These are phyloP conservation scores for Plasmodium malariae DNA, from an alignment of 169 alveolate genomes.

Conservation along the genomic window DNA sequence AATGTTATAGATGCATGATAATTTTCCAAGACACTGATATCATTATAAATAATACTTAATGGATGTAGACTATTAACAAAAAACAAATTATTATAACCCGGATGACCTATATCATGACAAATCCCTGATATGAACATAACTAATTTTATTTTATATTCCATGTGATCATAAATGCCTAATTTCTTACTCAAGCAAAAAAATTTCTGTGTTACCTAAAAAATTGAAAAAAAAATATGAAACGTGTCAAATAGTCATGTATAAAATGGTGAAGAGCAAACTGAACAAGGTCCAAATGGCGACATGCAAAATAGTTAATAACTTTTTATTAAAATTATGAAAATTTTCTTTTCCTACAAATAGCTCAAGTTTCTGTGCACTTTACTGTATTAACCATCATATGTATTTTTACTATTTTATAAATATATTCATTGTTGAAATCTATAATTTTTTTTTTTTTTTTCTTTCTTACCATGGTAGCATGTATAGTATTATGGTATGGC, in stretches of 20 bases:
- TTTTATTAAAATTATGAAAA: too few relatives aligned
- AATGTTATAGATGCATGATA: conserved; percentile 93
- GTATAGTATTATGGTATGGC: conserved; percentile 85
- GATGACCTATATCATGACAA: conserved; percentile 95
- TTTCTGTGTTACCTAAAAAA: conserved; percentile 83
- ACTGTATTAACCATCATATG: too few relatives aligned
- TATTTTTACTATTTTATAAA: too few relatives aligned
- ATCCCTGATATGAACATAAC: conserved; percentile 89
- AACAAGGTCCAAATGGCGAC: too few relatives aligned
- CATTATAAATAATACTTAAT: conserved; percentile 93
- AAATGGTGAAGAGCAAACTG: too few relatives aligned
- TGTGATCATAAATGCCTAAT: conserved; percentile 78
- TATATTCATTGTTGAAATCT: not conserved
- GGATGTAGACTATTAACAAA: conserved; percentile 89
- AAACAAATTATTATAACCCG: conserved; percentile 91
- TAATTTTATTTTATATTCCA: conserved; percentile 84
- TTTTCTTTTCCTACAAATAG: too few relatives aligned
- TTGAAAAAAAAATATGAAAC: not conserved
- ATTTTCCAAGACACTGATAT: conserved; percentile 93
- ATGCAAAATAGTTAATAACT: too few relatives aligned
- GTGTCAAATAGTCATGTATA: too few relatives aligned
- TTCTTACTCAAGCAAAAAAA: conserved; percentile 79
- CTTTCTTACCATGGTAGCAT: conserved; percentile 82
- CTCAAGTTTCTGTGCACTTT: too few relatives aligned
- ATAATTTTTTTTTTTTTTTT: not conserved